phyloP scores from a whole-genome alignment of 108 stramenopile species.

The Nitzschia palea region DNA sequence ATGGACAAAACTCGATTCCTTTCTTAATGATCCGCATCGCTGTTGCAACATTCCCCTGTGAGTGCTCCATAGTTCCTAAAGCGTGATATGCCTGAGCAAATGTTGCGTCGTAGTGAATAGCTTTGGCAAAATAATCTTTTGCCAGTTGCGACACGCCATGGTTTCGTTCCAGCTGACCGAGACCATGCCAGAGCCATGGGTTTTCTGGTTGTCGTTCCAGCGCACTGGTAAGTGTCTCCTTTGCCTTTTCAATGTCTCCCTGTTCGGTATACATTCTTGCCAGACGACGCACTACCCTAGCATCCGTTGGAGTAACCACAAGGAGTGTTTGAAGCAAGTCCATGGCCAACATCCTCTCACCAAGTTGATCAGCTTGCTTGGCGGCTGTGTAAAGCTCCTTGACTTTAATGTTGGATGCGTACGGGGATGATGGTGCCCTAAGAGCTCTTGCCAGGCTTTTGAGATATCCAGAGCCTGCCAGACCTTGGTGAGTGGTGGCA shows the following conservation, averaged over 20 bases:
- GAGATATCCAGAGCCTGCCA: conserved; percentile 39
- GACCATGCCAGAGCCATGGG: conserved; percentile 66
- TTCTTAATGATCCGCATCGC: conserved; percentile 64
- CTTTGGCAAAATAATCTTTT: conserved; percentile 40
- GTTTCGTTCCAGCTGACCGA: conserved; percentile 57
- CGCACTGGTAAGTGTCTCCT: conserved; percentile 48
- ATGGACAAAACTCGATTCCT: conserved; percentile 62
- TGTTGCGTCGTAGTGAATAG: conserved; percentile 56
- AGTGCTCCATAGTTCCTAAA: conserved; percentile 63
- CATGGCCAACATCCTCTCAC: conserved; percentile 52
- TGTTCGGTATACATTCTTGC: conserved; percentile 67
- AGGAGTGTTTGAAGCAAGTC: conserved; percentile 44
- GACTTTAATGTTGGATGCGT: conserved; percentile 49
- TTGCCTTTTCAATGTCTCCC: conserved; percentile 47
- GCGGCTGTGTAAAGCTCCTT: conserved; percentile 70
- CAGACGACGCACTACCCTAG: conserved; percentile 68
- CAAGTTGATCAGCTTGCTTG: conserved; percentile 70
- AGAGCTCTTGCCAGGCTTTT: conserved; percentile 49
- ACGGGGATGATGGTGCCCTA: conserved; percentile 51
- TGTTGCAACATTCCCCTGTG: conserved; percentile 59
- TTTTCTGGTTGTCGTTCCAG: conserved; percentile 41
- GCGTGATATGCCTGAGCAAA: conserved; percentile 83
- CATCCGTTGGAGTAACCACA: conserved; percentile 65
- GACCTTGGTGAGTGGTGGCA: neutral
- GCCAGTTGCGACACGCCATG: conserved; percentile 37